Percentiles rank a stretch among this genome's conserved stretches.
Conservation (phyloP, 352 stramenopile species). For the Phytophthora sojae region DNA sequence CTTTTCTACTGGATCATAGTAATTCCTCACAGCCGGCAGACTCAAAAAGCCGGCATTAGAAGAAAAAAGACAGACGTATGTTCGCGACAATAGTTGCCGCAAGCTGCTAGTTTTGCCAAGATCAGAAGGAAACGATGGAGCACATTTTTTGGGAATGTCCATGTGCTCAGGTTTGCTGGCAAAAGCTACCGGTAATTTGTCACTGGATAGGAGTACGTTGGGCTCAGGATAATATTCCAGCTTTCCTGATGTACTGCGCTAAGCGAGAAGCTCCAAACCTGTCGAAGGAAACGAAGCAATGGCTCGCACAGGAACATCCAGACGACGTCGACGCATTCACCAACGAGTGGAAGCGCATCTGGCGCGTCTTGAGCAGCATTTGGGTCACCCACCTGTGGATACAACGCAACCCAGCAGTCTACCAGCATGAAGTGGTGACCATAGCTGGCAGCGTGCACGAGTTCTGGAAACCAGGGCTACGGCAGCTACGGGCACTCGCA, state of each 20-base stretch:
- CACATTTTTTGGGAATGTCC: constrained; percentile 5
- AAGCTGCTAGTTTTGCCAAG: background rate
- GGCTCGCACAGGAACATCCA: background rate
- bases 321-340: background rate
- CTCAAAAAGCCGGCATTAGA: too few species aligned
- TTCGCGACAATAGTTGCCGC: background rate
- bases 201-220: background rate
- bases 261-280: background rate
- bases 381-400: background rate
- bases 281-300: background rate
- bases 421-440: background rate
- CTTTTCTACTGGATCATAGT: too few species aligned
- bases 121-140: background rate
- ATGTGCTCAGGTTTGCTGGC: background rate
- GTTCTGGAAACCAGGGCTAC: background rate
- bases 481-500: background rate
- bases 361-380: background rate
- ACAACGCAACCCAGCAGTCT: background rate
- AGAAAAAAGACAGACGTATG: too few species aligned
- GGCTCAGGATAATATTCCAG: background rate
- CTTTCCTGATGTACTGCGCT: background rate
- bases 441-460: background rate
- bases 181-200: background rate
- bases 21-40: too few species aligned
- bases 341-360: background rate